Evolutionary conservation across 2,329 filamentous ascomycete genomes (phyloP), one percentile per base, ranked within the genome.

Genomic region (Rhinocladiella similis): DNA sequence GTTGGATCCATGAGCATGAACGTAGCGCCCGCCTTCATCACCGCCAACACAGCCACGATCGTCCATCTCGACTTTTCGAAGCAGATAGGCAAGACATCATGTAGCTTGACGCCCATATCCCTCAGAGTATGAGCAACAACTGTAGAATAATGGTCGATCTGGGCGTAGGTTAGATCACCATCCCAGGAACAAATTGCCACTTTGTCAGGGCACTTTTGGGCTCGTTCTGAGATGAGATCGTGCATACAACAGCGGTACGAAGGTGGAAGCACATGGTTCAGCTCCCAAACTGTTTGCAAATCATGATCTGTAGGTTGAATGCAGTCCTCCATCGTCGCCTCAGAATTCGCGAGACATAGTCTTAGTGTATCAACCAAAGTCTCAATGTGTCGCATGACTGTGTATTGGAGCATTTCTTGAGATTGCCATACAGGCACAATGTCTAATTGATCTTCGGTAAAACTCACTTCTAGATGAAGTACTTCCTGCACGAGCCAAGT

Each of bases 21-120:
- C 3, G 73, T 72, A 12, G 72, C 73, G 9, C 74, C 74, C 1
- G 73, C 71, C 56, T 75, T 75, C 20, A 75, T 65, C 27, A 75
- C 69, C 7, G 72, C 74, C 9, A 76, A 59, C 50, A 75, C 69
- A 3, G 73, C 69, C 33, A 77, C 69, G 13, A 75, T 66, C 10
- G 73, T 68, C 74, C 74, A 77, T 12, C 69, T 69, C 0, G 74
- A 76, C 54, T 76, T 76, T 43, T 76, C 73, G 41, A 76, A 76
- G 47, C 69, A 75, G 3, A 76, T 42, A 2, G 72, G 72, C 25
- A 76, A 70, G 49, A 73, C 70, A 3, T 66, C 65, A 27, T 73
- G 70, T 0, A 75, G 67, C 9, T 70, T 68, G 25, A 80, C 67
- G 13, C 75, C 75, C 13, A 73, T 62, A 1, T 63, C 59, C 1